Evolutionary conservation across 768 basidiomycete genomes (phyloP), one percentile per base, ranked within the genome.

Genomic region (Amanita thiersii): DNA sequence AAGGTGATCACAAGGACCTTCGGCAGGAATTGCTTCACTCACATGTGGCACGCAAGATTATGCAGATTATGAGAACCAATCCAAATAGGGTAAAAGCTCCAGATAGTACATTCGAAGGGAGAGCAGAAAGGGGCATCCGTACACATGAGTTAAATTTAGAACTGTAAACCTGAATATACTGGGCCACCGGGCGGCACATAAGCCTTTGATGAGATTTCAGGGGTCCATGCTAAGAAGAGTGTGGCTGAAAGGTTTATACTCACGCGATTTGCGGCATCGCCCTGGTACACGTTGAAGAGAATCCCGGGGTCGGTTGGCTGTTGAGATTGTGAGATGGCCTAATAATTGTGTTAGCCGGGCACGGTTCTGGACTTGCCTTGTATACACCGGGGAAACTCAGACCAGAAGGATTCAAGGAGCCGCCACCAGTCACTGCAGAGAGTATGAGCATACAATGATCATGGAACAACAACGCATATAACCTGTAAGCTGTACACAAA

Each of bases 321-420:
- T 30, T 30, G 9, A n/a, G n/a, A n/a, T n/a, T n/a, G n/a, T n/a
- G n/a, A n/a, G n/a, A n/a, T n/a, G n/a, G n/a, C n/a, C n/a, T n/a
- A n/a, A n/a, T n/a, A n/a, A n/a, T n/a, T n/a, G n/a, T n/a, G n/a
- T n/a, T n/a, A n/a, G n/a, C n/a, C n/a, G n/a, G n/a, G n/a, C n/a
- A n/a, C n/a, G n/a, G 9, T 9, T 30, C 9, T 9, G 29, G 19
- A 26, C 33, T 11, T 12, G 59, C 62, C 45, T 51, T 56, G 50
- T 64, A 66, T 6, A 60, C 46, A 21, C 63, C 63, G 17, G 63
- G 63, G 60, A 66, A 66, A 39, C 56, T 54, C 9, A 66, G 51
- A 24, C 62, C 61, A 15, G 64, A 63, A 1, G 62, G 64, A 21
- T 56, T 59, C 15, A 64, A 50, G 11, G 50, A 51, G 17, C 63